Evolutionary conservation across 108 stramenopile genomes (phyloP), one percentile per base, ranked within the genome.

Genomic region (Discostella pseudostelligera): DNA sequence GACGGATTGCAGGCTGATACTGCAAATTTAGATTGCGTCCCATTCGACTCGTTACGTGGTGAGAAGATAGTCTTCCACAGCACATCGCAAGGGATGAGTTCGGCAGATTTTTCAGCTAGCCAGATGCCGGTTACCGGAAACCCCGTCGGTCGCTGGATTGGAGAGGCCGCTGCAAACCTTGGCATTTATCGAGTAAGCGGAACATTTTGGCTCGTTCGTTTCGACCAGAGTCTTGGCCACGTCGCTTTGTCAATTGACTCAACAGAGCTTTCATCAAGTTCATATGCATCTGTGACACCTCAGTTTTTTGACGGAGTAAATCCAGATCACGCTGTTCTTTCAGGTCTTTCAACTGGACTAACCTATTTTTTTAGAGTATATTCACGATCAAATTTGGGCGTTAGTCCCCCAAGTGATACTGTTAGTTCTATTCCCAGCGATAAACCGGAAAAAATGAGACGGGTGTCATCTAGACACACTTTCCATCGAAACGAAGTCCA

Each of bases 401-500:
- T 76, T 39, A 78, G 81, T 43, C 43, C 56, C 36, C 76, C 62
- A n/a, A 78, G 78, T 32, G 68, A 69, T n/a, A 11, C 47, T 10
- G 56, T 81, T 2, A 60, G 47, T n/a, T 73, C 81, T 4, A 70
- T 70, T 29, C 86, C 91, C 5, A 64, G 77, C 43, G 66, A 29
- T 22, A 62, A 42, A 21, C 84, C 89, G 35, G 57, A 70, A 42
- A 36, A 73, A 36, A 74, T 83, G 17, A 45, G 20, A 4, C 50
- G n/a, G n/a, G 42, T 90, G 16, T 35, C 57, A 22, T 67, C 83
- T 10, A 59, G 56, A 9, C 42, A 74, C 49, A 67, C 84, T 2
- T 57, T 90, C 21, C 84, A 91, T 42, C 81, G 69, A 16, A 69
- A 87, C 36, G 89, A 90, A 69, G 78, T 92, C 22, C 93, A 94